Conservation (phyloP, 495 filamentous ascomycete genomes). For the Neurospora sp. region DNA sequence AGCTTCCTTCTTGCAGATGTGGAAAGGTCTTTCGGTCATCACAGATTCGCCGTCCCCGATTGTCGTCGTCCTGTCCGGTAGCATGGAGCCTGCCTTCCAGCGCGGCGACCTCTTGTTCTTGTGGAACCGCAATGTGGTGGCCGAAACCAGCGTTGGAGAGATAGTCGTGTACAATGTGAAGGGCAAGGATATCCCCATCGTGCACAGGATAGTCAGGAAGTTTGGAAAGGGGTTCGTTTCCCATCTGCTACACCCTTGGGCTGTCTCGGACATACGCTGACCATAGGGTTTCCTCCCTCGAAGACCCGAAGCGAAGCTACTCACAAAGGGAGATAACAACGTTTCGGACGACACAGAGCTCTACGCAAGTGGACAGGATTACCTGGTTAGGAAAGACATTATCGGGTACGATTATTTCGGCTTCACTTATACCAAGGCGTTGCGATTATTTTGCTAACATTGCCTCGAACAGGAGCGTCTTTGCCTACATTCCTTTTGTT, state of each 20-base stretch:
- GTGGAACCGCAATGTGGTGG: constrained; percentile 73
- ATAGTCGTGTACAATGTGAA: constrained; percentile 90
- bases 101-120: constrained; percentile 86
- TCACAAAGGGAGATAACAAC: constrained; percentile 99
- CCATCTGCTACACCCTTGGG: background rate
- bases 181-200: constrained; percentile 90
- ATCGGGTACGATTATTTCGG: constrained; percentile 45
- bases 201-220: constrained; percentile 73
- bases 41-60: constrained; percentile 86
- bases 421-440: background rate
- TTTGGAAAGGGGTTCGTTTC: constrained; percentile 49
- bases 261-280: background rate
- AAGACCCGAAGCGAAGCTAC: constrained; percentile 45
- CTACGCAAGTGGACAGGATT: constrained; percentile 71
- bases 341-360: constrained; percentile 88
- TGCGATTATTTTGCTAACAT: background rate
- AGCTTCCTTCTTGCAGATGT: constrained; percentile 42
- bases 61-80: constrained; percentile 88
- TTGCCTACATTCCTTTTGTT: constrained; percentile 90
- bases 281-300: background rate
- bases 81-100: constrained; percentile 97
- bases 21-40: constrained; percentile 86
- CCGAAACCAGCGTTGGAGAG: constrained; percentile 69
- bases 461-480: constrained; percentile 47
- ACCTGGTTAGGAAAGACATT: constrained; percentile 78